phyloP scores from a whole-genome alignment of 495 filamentous ascomycete genomes.

The Xylaria venustula region DNA sequence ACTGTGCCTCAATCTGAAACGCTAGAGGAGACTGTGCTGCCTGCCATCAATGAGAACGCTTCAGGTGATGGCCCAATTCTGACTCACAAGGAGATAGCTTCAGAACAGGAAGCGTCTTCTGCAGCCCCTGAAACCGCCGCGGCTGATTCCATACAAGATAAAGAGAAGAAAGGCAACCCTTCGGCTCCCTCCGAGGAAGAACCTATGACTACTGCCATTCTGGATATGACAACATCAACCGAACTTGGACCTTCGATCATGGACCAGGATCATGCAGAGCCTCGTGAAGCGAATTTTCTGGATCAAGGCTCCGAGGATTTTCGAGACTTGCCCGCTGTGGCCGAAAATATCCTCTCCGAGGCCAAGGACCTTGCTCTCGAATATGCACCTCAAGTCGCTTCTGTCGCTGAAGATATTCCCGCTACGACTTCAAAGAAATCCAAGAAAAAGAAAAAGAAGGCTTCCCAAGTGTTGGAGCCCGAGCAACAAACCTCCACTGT shows the following conservation, averaged over 20 bases:
- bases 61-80: neutral
- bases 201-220: neutral
- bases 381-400: neutral
- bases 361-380: neutral
- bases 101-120: neutral
- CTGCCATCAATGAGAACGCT: neutral
- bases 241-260: slow-evolving; percentile 9
- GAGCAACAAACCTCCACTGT: neutral
- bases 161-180: slow-evolving; percentile 15
- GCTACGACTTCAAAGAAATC: slow-evolving; percentile 17
- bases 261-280: slow-evolving; percentile 5
- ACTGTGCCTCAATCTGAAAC: neutral
- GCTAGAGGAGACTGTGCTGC: neutral
- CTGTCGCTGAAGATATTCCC: neutral
- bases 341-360: neutral
- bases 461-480: neutral
- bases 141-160: neutral
- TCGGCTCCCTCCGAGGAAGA: slow-evolving; percentile 8
- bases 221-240: slow-evolving; percentile 5
- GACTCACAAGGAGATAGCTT: neutral
- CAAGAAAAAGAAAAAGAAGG: slow-evolving; percentile 22
- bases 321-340: neutral
- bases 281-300: neutral
- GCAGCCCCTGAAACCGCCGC: neutral
- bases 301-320: neutral